Evolutionary conservation across 768 basidiomycete genomes (phyloP).

Genomic region (Hericium coralloides): DNA sequence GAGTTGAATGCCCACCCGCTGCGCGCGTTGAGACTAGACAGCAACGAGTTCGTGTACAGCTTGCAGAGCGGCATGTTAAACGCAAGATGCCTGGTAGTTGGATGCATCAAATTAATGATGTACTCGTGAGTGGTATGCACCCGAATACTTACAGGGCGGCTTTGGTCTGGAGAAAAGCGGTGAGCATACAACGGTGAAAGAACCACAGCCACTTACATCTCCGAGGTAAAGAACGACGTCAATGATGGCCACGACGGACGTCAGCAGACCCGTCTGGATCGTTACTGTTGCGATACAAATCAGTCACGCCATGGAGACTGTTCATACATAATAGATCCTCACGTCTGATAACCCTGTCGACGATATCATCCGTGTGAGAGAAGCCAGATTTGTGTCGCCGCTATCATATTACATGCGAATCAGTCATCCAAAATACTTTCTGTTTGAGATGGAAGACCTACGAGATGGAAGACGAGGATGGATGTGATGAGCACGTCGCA

Average conservation of each 20-base stretch:
- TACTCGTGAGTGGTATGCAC: not conserved
- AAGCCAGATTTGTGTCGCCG: slow-evolving; percentile 8
- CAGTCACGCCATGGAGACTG: not conserved
- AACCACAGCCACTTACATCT: slow-evolving; percentile 4
- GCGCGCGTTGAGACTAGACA: slow-evolving; percentile 1
- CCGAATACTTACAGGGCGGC: not conserved
- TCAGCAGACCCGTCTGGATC: slow-evolving; percentile 22
- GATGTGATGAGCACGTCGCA: slow-evolving; percentile 10
- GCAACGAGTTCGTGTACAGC: slow-evolving; percentile 1
- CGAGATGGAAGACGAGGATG: slow-evolving; percentile 11
- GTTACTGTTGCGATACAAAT: slow-evolving; percentile 12
- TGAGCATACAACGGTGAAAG: too few species aligned
- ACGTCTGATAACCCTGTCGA: slow-evolving; percentile 12
- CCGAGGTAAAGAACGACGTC: slow-evolving; percentile 19
- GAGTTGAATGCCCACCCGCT: not conserved
- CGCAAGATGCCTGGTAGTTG: slow-evolving; percentile 2
- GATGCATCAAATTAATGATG: not conserved
- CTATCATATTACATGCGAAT: not conserved
- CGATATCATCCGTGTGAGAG: slow-evolving; percentile 8
- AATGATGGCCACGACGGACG: slow-evolving; percentile 14
- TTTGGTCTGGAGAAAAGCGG: not conserved
- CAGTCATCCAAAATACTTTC: not conserved
- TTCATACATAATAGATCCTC: not conserved
- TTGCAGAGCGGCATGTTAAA: slow-evolving; percentile 10
- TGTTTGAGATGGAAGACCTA: not conserved